phyloP scores from a whole-genome alignment of 805 yeast genomes.

The Pichia ethanolica region DNA sequence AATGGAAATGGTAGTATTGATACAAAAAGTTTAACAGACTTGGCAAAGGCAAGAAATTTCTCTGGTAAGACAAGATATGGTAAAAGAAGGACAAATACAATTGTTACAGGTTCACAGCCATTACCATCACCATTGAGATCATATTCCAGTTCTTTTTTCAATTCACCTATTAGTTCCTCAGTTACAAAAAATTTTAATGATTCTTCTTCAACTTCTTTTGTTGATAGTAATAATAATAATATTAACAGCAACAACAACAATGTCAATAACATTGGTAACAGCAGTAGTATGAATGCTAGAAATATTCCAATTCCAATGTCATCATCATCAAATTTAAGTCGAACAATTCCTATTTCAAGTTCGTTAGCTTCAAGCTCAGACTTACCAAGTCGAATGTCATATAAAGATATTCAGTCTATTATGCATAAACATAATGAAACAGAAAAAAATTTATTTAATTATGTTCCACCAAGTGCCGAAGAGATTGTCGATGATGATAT shows the following conservation, averaged over 20 bases:
- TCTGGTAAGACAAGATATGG: slow-evolving; percentile 33
- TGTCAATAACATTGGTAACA: too few relatives aligned
- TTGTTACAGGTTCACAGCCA: slow-evolving; percentile 89
- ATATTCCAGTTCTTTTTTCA: slow-evolving; percentile 24
- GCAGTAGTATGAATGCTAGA: background rate
- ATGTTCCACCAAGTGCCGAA: slow-evolving; percentile 30
- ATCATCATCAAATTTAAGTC: slow-evolving; percentile 1
- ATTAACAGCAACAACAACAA: slow-evolving; percentile 7
- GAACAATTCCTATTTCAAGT: background rate
- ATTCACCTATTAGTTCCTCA: slow-evolving; percentile 16
- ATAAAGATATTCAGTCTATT: slow-evolving; percentile 28
- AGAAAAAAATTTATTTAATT: slow-evolving; percentile 24
- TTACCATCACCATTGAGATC: slow-evolving; percentile 81
- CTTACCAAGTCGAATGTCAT: slow-evolving; percentile 19
- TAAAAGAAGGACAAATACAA: slow-evolving; percentile 50
- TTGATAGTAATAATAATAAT: background rate
- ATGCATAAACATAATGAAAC: slow-evolving; percentile 33
- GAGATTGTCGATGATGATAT: slow-evolving; percentile 39
- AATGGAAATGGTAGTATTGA: slow-evolving; percentile 11
- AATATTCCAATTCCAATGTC: background rate
- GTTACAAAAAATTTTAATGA: background rate
- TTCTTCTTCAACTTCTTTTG: background rate
- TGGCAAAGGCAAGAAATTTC: slow-evolving; percentile 16
- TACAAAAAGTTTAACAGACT: slow-evolving; percentile 8
- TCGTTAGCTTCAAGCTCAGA: slow-evolving; percentile 3